Evolutionary conservation across 2,329 filamentous ascomycete species (phyloP).

Genomic region (Aureobasidium uvarum): DNA sequence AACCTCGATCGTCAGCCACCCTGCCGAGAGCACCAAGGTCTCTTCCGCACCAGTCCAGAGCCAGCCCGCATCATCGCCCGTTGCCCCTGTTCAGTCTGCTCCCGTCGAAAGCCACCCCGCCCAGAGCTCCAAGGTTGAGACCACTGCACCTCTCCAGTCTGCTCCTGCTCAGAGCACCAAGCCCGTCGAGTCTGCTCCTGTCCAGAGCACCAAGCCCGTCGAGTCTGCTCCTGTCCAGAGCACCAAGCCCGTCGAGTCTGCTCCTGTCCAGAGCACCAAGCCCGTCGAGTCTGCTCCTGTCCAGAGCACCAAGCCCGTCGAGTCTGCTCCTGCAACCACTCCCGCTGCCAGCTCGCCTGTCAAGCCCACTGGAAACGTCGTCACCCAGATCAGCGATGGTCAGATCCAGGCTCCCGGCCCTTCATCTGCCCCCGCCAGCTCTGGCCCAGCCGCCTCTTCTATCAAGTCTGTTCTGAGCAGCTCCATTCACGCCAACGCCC

Average conservation of each 20-base stretch:
- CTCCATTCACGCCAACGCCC: background rate
- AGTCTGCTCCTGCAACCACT: slow-evolving; percentile 1
- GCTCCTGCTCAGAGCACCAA: background rate
- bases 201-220: background rate
- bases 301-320: background rate
- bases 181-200: background rate
- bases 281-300: background rate
- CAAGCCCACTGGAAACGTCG: slow-evolving; percentile 10
- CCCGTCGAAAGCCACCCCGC: background rate
- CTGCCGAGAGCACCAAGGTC: background rate
- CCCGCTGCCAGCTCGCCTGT: slow-evolving; percentile 4
- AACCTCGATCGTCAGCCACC: slow-evolving; percentile 38
- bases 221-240: background rate
- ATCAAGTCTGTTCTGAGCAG: slow-evolving; percentile 1
- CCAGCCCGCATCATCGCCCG: slow-evolving; percentile 7
- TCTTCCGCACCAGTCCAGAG: background rate
- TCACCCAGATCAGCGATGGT: slow-evolving; percentile 26
- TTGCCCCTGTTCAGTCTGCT: background rate
- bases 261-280: background rate
- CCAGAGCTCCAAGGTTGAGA: no score
- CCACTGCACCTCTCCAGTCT: background rate
- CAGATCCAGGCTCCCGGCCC: slow-evolving; percentile 24
- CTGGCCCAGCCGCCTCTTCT: background rate
- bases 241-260: slow-evolving; percentile 3
- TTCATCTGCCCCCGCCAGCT: background rate